These are phyloP conservation scores for Mortierella sp. DNA, from an alignment of 371 early-diverging fungal genomes.

Conservation along the genomic window DNA sequence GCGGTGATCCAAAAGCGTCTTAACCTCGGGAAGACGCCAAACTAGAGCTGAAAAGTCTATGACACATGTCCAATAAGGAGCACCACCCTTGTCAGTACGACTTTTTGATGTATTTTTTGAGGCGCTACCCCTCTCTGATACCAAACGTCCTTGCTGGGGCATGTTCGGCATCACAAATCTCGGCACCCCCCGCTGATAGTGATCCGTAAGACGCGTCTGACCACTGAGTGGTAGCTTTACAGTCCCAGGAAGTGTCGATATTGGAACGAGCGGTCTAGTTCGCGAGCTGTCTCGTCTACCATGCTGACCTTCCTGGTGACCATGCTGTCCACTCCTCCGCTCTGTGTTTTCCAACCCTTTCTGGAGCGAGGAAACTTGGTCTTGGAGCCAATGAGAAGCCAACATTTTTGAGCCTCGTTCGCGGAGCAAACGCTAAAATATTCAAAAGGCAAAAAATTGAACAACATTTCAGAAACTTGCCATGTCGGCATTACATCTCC, in stretches of 20 bases:
- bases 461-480: neutral
- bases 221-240: conserved; percentile 36
- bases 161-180: neutral
- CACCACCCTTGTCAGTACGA: conserved; percentile 1
- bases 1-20: conserved; percentile 38
- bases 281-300: conserved; percentile 6
- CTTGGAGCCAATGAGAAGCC: conserved; percentile 55
- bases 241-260: conserved; percentile 36
- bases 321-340: conserved; percentile 10
- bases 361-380: conserved; percentile 49
- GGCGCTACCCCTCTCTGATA: neutral
- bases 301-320: conserved; percentile 4
- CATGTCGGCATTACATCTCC: neutral
- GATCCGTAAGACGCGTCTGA: conserved; percentile 40
- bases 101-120: neutral
- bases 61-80: conserved; percentile 39
- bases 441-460: neutral
- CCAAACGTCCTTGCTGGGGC: conserved; percentile 1
- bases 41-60: conserved; percentile 48
- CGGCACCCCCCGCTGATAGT: conserved; percentile 30
- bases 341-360: conserved; percentile 34
- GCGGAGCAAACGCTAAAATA: conserved; percentile 31
- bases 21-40: conserved; percentile 43
- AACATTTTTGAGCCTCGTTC: conserved; percentile 41
- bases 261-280: conserved; percentile 21